Percentiles rank a stretch among this genome's conserved stretches.
phyloP scores from a whole-genome alignment of 2,329 filamentous ascomycete genomes.

The Colletotrichum cordylinicola region DNA sequence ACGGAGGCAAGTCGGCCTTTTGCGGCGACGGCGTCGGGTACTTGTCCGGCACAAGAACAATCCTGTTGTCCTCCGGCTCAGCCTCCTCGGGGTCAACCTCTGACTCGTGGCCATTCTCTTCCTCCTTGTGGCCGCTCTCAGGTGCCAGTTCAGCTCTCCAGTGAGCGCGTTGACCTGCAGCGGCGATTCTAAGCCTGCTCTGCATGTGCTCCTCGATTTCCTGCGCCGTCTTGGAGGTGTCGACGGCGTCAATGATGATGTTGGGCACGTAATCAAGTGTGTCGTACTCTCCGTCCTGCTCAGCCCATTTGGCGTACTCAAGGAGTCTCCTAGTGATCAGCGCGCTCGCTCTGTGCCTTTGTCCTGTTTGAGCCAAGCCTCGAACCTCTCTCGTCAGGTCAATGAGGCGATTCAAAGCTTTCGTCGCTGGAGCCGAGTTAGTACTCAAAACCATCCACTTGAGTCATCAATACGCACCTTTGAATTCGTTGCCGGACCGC shows the following conservation, averaged over 20 bases:
- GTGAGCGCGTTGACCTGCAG: constrained; percentile 40
- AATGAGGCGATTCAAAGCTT: constrained; percentile 41
- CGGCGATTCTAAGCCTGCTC: constrained; percentile 39
- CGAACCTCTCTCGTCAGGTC: constrained; percentile 43
- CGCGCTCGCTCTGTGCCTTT: constrained; percentile 32
- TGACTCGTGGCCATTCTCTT: background rate
- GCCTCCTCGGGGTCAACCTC: constrained; percentile 13
- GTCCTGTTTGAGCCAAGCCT: constrained; percentile 38
- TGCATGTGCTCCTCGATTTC: constrained; percentile 41
- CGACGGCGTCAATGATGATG: constrained; percentile 40
- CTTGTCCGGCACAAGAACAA: constrained; percentile 20
- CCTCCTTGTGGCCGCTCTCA: background rate
- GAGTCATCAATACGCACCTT: constrained; percentile 31
- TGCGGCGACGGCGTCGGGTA: constrained; percentile 3
- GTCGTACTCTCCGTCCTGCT: constrained; percentile 43
- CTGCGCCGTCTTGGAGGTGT: constrained; percentile 31
- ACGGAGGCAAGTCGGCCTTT: background rate
- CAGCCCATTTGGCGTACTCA: constrained; percentile 44
- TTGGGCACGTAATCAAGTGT: constrained; percentile 42
- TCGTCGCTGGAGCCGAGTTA: constrained; percentile 40
- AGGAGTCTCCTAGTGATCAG: constrained; percentile 40
- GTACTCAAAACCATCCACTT: background rate
- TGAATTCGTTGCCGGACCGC: constrained; percentile 38
- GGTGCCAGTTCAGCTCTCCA: constrained; percentile 28
- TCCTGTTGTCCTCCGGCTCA: constrained; percentile 16